Conservation (phyloP, 2,329 filamentous ascomycete species). For the Diplodia mutila region DNA sequence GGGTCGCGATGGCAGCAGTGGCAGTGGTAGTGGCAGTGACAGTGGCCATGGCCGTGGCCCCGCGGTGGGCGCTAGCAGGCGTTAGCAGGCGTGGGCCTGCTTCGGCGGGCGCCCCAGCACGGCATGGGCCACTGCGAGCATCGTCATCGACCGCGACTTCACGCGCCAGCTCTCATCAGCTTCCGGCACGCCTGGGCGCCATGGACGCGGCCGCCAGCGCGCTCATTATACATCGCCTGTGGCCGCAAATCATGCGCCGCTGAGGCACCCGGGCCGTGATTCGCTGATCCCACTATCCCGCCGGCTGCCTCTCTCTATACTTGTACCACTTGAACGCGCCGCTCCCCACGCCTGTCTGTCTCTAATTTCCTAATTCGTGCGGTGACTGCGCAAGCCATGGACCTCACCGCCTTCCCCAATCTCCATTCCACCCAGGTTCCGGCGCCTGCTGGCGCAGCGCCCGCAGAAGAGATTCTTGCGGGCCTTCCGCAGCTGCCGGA, state of each 20-base stretch:
- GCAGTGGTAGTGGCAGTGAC: no score
- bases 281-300: conserved; percentile 14
- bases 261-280: conserved; percentile 1
- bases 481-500: conserved; percentile 23
- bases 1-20: no score
- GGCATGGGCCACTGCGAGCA: conserved; percentile 14
- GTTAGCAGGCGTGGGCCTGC: conserved; percentile 6
- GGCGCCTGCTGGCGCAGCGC: not conserved
- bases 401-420: conserved; percentile 23
- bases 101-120: conserved; percentile 8
- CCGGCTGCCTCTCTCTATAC: conserved; percentile 16
- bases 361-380: conserved; percentile 20
- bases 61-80: not conserved
- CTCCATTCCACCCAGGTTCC: not conserved
- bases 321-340: conserved; percentile 17
- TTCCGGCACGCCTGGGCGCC: conserved; percentile 9
- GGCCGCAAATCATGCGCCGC: conserved; percentile 19
- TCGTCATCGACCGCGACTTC: conserved; percentile 22
- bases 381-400: conserved; percentile 20
- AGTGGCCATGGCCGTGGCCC: no score
- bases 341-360: not conserved
- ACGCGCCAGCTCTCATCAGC: conserved; percentile 15
- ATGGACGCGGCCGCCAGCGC: conserved; percentile 7
- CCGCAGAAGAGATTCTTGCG: conserved; percentile 13
- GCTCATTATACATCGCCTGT: conserved; percentile 19